Evolutionary conservation across 2,329 filamentous ascomycete species (phyloP).

Genomic region (Aspergillus sp.): DNA sequence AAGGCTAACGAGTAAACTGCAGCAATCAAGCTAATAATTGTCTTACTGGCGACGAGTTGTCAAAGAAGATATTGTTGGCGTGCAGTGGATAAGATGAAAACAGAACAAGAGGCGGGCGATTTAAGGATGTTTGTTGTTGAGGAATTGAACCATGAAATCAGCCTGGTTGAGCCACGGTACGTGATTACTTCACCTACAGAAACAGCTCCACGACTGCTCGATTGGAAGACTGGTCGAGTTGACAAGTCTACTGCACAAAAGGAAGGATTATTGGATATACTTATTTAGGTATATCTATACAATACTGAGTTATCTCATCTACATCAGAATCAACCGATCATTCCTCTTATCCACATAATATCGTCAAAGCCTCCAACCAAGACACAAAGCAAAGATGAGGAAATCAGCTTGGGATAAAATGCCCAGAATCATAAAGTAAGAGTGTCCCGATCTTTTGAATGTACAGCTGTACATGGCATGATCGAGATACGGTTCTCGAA

Average conservation of each 20-base stretch:
- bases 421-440: not conserved
- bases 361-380: slow-evolving; percentile 18
- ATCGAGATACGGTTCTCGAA: not conserved
- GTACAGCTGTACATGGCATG: not conserved
- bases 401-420: slow-evolving; percentile 3
- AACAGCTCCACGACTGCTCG: not conserved
- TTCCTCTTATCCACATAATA: slow-evolving; percentile 30
- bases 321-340: slow-evolving; percentile 15
- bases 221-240: not conserved
- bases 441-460: not conserved
- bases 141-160: not conserved
- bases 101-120: not conserved
- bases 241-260: not conserved
- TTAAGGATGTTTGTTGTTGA: not conserved
- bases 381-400: slow-evolving; percentile 1
- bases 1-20: not conserved
- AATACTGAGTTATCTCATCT: not conserved
- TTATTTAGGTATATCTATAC: not conserved
- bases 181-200: not conserved
- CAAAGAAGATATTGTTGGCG: not conserved
- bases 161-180: not conserved
- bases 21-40: not conserved
- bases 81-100: not conserved
- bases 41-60: not conserved
- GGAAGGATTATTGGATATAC: not conserved